A percentile compares a stretch with the other conserved stretches of the same genome.
phyloP scores from a whole-genome alignment of 2,329 filamentous ascomycete genomes.

The Penicillium sp. region DNA sequence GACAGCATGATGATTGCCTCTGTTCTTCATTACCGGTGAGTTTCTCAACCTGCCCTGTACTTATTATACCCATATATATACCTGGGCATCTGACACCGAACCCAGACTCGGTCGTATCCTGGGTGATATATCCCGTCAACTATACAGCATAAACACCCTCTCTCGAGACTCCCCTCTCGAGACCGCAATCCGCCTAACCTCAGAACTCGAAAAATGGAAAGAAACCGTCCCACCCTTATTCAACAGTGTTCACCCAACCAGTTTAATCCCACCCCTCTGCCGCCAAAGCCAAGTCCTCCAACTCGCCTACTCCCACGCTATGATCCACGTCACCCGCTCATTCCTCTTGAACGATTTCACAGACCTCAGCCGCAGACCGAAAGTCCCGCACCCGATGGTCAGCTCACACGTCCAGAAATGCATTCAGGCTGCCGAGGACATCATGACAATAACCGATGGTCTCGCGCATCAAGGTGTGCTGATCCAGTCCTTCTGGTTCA shows the following conservation, averaged over 20 bases:
- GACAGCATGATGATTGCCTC: constrained; percentile 45
- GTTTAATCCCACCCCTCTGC: constrained; percentile 40
- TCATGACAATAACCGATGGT: constrained; percentile 38
- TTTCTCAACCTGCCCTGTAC: neutral
- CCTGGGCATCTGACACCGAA: neutral
- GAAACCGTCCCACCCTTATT: constrained; percentile 37
- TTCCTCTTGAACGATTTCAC: constrained; percentile 41
- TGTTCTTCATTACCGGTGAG: constrained; percentile 40
- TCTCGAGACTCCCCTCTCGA: constrained; percentile 34
- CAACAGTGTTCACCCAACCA: constrained; percentile 38
- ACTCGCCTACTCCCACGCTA: constrained; percentile 41
- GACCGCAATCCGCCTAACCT: constrained; percentile 36
- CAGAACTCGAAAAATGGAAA: constrained; percentile 40
- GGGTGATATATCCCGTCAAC: constrained; percentile 49
- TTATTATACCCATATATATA: neutral
- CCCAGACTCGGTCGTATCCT: constrained; percentile 53
- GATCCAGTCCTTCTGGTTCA: constrained; percentile 46
- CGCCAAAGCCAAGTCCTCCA: constrained; percentile 42
- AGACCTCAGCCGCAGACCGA: constrained; percentile 34
- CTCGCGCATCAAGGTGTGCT: constrained; percentile 39
- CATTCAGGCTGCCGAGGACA: constrained; percentile 45
- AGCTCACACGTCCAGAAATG: constrained; percentile 45
- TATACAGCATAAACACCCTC: constrained; percentile 38
- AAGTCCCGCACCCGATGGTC: constrained; percentile 33
- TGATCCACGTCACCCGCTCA: constrained; percentile 41